Conservation (phyloP, 352 stramenopile genomes). For the Pythium apleroticum region DNA sequence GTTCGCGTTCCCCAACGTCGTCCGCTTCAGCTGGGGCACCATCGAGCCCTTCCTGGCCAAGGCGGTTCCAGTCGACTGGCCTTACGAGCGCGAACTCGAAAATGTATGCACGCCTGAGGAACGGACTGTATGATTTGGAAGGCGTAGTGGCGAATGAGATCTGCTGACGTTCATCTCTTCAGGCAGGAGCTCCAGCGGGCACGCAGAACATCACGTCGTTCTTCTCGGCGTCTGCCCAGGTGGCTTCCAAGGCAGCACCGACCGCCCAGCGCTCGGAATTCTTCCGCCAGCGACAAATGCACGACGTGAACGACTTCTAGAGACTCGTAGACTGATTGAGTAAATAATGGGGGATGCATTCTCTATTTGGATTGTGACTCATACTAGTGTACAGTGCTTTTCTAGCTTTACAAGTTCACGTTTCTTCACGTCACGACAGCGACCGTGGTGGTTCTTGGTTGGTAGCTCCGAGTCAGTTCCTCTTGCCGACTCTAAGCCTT, state of each 20-base stretch:
- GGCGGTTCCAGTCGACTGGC: slow-evolving; percentile 32
- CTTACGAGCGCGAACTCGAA: slow-evolving; percentile 35
- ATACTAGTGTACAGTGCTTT: slow-evolving; percentile 1
- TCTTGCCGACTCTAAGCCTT: slow-evolving; percentile 14
- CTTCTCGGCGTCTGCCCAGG: slow-evolving; percentile 38
- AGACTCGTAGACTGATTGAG: neutral
- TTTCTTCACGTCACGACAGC: neutral
- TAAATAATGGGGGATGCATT: slow-evolving; percentile 7
- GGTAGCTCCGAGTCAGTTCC: too few relatives aligned
- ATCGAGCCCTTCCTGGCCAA: slow-evolving; percentile 36
- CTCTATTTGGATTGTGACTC: slow-evolving; percentile 1
- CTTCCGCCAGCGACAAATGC: slow-evolving; percentile 52
- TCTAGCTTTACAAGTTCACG: neutral
- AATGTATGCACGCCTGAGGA: slow-evolving; percentile 16
- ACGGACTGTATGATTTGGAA: too few relatives aligned
- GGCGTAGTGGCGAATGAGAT: too few relatives aligned
- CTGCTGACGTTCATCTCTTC: neutral
- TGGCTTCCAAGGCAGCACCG: slow-evolving; percentile 22
- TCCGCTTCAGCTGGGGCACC: slow-evolving; percentile 87
- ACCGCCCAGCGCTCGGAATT: slow-evolving; percentile 40
- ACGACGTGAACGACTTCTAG: slow-evolving; percentile 72
- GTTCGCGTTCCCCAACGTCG: slow-evolving; percentile 82
- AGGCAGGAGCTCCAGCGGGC: slow-evolving; percentile 56
- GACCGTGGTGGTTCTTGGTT: too few relatives aligned
- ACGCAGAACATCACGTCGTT: slow-evolving; percentile 85